phyloP scores from a whole-genome alignment of 2,329 filamentous ascomycete genomes.

The Diaporthe sp. region DNA sequence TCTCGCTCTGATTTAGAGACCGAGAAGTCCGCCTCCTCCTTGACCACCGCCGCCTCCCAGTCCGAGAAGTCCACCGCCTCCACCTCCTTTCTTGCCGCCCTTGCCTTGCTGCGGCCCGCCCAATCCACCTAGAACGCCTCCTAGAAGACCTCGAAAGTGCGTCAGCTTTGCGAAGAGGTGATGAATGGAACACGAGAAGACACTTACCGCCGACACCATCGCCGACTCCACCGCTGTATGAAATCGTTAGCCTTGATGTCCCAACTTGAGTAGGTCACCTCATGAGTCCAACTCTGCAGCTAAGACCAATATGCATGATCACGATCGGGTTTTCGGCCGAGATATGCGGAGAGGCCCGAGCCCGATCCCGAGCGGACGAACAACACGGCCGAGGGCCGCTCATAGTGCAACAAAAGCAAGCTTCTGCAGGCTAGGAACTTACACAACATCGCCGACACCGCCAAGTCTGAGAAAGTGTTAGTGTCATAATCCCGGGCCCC shows the following conservation, averaged over 20 bases:
- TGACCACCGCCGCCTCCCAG: slow-evolving; percentile 20
- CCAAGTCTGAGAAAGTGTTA: slow-evolving; percentile 22
- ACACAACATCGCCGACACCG: slow-evolving; percentile 38
- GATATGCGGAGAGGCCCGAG: too few species aligned
- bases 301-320: too few species aligned
- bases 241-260: not conserved
- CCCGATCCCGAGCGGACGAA: too few species aligned
- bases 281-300: too few species aligned
- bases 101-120: slow-evolving; percentile 34
- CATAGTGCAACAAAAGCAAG: too few species aligned
- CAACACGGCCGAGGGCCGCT: too few species aligned
- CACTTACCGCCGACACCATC: slow-evolving; percentile 37
- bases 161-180: not conserved
- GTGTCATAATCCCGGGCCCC: too few species aligned
- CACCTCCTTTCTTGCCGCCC: slow-evolving; percentile 31
- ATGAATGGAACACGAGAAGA: not conserved
- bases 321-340: too few species aligned
- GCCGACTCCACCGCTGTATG: slow-evolving; percentile 32
- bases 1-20: not conserved
- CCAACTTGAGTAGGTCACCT: fast-evolving
- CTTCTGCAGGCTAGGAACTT: not conserved
- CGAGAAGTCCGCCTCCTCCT: slow-evolving; percentile 30
- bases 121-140: slow-evolving; percentile 36
- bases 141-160: slow-evolving; percentile 36
- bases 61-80: slow-evolving; percentile 35